These are phyloP conservation scores for Thielaviopsis musarum DNA, from an alignment of 2,329 filamentous ascomycete species.

Conservation along the genomic window DNA sequence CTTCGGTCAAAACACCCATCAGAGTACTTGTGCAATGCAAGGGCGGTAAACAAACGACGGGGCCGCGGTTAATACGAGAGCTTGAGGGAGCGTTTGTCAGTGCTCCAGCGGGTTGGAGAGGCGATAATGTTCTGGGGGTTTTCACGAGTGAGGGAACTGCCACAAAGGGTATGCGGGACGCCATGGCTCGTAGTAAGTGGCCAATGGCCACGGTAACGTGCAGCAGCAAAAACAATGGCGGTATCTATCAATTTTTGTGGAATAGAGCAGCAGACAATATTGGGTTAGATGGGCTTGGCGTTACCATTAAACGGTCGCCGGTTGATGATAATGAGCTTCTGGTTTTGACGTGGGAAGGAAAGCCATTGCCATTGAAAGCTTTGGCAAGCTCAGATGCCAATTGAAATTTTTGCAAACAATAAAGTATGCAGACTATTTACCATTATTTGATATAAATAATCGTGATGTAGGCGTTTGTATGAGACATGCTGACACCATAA, in stretches of 20 bases:
- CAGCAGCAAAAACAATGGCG: conserved; percentile 30
- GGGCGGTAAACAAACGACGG: conserved; percentile 30
- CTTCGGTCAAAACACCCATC: conserved; percentile 22
- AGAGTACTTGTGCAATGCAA: conserved; percentile 53
- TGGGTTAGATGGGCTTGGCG: conserved; percentile 43
- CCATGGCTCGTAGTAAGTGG: conserved; percentile 47
- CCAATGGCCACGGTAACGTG: conserved; percentile 59
- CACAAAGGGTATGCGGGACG: conserved; percentile 62
- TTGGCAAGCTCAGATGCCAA: no score
- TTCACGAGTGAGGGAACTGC: conserved; percentile 52
- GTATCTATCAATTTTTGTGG: conserved; percentile 54
- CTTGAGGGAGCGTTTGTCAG: conserved; percentile 62
- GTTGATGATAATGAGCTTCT: conserved; percentile 24
- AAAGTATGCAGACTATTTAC: neutral
- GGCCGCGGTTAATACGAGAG: conserved; percentile 51
- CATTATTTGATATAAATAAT: neutral
- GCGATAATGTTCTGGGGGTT: conserved; percentile 47
- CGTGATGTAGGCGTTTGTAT: neutral
- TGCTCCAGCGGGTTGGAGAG: conserved; percentile 57
- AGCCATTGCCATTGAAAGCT: neutral
- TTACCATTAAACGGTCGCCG: conserved; percentile 27
- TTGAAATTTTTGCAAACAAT: no score
- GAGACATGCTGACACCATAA: no score
- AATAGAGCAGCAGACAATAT: conserved; percentile 45
- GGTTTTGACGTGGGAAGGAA: conserved; percentile 34